These are phyloP conservation scores for Aspergillus uvarum DNA, from an alignment of 2,329 filamentous ascomycete genomes.

Conservation along the genomic window DNA sequence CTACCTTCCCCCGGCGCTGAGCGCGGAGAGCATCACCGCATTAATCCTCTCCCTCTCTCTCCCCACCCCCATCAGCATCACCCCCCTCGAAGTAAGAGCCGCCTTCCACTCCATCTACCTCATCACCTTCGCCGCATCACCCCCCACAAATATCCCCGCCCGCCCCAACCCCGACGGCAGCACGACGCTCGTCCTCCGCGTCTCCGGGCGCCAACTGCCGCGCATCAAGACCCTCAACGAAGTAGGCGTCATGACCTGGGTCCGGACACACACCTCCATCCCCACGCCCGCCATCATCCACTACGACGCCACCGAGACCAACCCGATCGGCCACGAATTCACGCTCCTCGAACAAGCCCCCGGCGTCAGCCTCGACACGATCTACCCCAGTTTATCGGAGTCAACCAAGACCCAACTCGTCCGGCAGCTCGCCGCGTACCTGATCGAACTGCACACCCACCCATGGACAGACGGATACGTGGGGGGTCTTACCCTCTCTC, in stretches of 20 bases:
- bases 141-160: background rate
- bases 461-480: background rate
- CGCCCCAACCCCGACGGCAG: background rate
- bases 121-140: background rate
- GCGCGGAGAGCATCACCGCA: background rate
- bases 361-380: background rate
- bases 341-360: slow-evolving; percentile 31
- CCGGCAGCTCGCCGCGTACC: background rate
- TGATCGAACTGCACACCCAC: background rate
- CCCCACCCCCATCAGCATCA: background rate
- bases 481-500: background rate
- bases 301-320: slow-evolving; percentile 28
- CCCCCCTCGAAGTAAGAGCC: background rate
- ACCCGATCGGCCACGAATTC: slow-evolving; percentile 35
- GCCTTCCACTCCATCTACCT: slow-evolving; percentile 8
- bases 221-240: slow-evolving; percentile 42
- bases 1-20: background rate
- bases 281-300: slow-evolving; percentile 35
- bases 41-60: background rate
- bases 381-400: background rate
- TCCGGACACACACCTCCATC: slow-evolving; percentile 33
- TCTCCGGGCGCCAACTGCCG: slow-evolving; percentile 38
- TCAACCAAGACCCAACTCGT: background rate
- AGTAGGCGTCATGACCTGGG: slow-evolving; percentile 37
- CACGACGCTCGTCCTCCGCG: slow-evolving; percentile 29